Base-by-base conservation (phyloP, 2,329 filamentous ascomycete genomes). In the Colletotrichum zoysiae region DNA sequence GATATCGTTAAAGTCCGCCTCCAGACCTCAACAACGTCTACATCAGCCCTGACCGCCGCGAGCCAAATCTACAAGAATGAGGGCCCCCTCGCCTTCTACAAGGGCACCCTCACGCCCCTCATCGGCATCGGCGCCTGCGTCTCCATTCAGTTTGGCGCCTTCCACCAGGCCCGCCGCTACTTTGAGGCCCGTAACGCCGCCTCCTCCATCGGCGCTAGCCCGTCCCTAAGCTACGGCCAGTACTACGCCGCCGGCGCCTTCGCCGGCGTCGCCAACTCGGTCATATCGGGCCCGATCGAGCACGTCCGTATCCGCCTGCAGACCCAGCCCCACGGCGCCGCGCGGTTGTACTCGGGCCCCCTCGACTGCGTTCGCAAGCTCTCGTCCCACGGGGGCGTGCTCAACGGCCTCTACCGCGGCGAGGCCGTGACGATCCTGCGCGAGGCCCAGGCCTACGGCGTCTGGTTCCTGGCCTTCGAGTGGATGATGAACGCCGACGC, bases 1-100 rank as follows among this genome's bases (percentile, higher is more conserved):
- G 95, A 98, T 86, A 98, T 98, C 75, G 92, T 99, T 85, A 99
- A 99, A 85, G 96, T 99, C 78, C 93, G 96, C 67, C 88, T 99
- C 60, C 96, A 99, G 83, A 99, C 96, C 20, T 93, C 92, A 65
- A 91, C 88, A 30, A 89, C 93, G 76, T 97, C 98, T 86, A 87
- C 89, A 65, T 92, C 90, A 75, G 96, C 96, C 65, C 83, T 97
- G 58, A 88, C 94, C 77, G 94, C 93, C 76, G 96, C 95, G 9
- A 88, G 88, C 63, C 90, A 92, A 74, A 98, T 99, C 84, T 94
- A 94, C 83, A 91, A 90, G 78, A 92, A 94, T 78, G 96, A 99
- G 82, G 96, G 96, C 1, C 87, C 95, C 2, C 84, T 93, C 16
- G 96, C 96, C 69, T 99, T 99, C 86, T 99, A 99, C 90, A 99